Evolutionary conservation across 163 green algal species (phyloP), one percentile per base, ranked within the genome.

Genomic region (Volvox carteri): DNA sequence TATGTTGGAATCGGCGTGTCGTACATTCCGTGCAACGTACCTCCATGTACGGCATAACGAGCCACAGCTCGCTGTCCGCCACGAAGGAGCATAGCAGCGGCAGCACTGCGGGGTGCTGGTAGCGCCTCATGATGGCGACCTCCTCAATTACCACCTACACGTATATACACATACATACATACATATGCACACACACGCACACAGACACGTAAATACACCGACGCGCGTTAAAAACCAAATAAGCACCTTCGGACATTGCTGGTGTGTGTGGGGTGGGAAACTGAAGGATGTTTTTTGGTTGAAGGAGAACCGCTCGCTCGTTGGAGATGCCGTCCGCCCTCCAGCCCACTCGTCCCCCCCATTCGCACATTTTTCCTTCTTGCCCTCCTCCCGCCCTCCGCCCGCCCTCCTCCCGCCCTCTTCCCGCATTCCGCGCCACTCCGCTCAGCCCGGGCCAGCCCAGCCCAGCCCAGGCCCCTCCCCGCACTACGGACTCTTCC

Each of bases 41-140:
- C 89, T 94, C 89, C 30, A 99, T 94, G 91, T 97, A 99, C 2
- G 98, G 98, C 97, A 98, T 98, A 39, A 99, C 96, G 92, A 99
- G 98, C 96, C 96, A 99, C 85, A 99, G 92, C 85, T 97, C 92
- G 60, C 96, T 86, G 58, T 94, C 90, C 65, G 94, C 84, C 62
- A 99, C 96, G 87, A 99, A 99, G 46, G 95, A 98, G 89, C 94
- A 97, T 88, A 98, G 93, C 58, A 98, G 90, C 14, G 93, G 94
- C 84, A 99, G 96, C 48, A 99, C 92, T 90, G 98, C 97, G 21
- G 96, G 95, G 87, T 99, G 96, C 72, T 95, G 86, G 85, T 98
- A 95, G 85, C 95, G 92, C 54, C 94, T 94, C 97, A 99, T 99
- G 1, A 92, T 96, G 91, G 97, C 94, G 25, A 97, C 95, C 88